Base-by-base conservation (phyloP, 2,329 filamentous ascomycete species). In the Tolypocladium ophioglossoides region DNA sequence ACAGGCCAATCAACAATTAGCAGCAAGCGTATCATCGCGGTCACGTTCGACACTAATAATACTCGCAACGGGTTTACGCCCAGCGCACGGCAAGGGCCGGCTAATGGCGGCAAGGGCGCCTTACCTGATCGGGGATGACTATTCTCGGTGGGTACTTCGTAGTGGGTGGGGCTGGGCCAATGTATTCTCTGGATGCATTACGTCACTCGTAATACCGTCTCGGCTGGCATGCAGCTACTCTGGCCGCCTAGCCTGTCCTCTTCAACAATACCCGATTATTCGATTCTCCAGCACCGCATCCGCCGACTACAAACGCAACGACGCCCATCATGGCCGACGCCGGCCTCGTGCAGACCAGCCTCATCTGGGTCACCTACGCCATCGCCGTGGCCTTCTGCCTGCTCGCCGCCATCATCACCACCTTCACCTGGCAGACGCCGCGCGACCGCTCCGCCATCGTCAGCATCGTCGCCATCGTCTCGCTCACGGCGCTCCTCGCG, bases 281-380 rank as follows among this genome's bases (percentile, higher is more conserved):
- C 41, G 12, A 34, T 10, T 12, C 34, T 35, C 34, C 20, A 46
- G 24, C 41, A 47, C 2, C 44, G 27, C 24, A 12, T 4, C 10
- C n/a, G 6, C 14, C 44, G 44, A 16, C 10, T 3, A 32, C 24
- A 40, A 24, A n/a, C 50, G 40, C 49, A 48, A 53, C 34, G 34
- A 37, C 50, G 44, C 41, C 57, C 61, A 61, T 53, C 57, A 72
- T 73, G 70, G 72, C 72, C 59, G 63, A 70, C 64, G 76, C 77
- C 57, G 78, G 78, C 65, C 77, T 94, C 67, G 82, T 96, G 58
- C 91, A 95, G 69, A 87, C 87, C 54, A 89, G 88, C 66, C 79
- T 97, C 61, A 97, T 97, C 70, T 99, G 94, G 94, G 85, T 94
- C 58, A 83, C 91, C 53, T 99, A 97, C 70, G 89, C 86, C 57